Percentiles rank a stretch among this genome's conserved stretches.
phyloP scores from a whole-genome alignment of 1,139 yeast species.

The Lodderomyces oxycetoniae region DNA sequence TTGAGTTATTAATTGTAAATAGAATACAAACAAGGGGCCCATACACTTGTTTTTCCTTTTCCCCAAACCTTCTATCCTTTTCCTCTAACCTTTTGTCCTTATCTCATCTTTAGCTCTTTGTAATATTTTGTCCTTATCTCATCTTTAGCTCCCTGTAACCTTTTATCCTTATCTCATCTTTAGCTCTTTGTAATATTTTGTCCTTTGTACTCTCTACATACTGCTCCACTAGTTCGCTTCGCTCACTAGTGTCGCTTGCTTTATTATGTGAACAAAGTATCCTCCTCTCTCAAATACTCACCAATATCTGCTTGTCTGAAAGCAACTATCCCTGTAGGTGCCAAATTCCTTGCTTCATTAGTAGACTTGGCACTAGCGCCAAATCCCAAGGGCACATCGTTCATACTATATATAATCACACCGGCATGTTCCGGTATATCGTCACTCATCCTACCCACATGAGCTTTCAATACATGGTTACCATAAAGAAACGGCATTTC shows the following conservation, averaged over 20 bases:
- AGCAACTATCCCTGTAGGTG: constrained; percentile 91
- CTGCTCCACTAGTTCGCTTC: too few species aligned
- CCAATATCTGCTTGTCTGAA: constrained; percentile 98
- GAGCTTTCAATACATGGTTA: constrained; percentile 94
- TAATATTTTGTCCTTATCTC: constrained; percentile 1
- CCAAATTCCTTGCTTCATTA: constrained; percentile 79
- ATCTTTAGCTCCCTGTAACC: constrained; percentile 1
- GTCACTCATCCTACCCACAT: constrained; percentile 92
- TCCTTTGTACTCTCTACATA: too few species aligned
- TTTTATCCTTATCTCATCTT: too few species aligned
- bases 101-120: constrained; percentile 2
- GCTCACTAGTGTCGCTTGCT: too few species aligned
- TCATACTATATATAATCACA: constrained; percentile 85
- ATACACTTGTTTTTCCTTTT: too few species aligned
- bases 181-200: too few species aligned
- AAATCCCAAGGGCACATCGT: constrained; percentile 89
- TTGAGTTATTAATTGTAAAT: constrained; percentile 4
- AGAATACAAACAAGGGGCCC: not conserved
- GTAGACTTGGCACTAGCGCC: constrained; percentile 95
- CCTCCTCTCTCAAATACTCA: constrained; percentile 97
- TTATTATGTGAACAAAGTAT: constrained; percentile 74
- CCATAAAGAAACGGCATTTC: constrained; percentile 99
- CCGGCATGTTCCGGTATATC: constrained; percentile 99
- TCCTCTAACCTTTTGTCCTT: too few species aligned
- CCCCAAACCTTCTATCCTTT: too few species aligned